Evolutionary conservation across 345 rosid species (phyloP).

Genomic region (Eucalyptus melliodora): DNA sequence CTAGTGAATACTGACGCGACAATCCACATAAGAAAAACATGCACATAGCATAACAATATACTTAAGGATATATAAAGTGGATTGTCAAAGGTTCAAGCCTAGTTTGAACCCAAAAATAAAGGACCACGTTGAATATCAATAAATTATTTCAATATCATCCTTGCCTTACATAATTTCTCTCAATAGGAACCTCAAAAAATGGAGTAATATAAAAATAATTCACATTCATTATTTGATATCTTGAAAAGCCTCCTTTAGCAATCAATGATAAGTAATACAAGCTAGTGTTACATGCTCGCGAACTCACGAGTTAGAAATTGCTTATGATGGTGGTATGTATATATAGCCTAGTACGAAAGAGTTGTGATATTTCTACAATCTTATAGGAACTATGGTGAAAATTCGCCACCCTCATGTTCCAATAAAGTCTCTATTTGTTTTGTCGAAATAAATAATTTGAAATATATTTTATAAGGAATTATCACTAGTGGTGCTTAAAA

Average conservation of each 20-base stretch:
- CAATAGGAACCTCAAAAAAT: not conserved
- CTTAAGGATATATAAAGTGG: not conserved
- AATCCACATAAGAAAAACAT: not conserved
- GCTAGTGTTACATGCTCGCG: not conserved
- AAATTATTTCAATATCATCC: not conserved
- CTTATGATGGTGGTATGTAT: not conserved
- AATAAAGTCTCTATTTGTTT: too few relatives aligned
- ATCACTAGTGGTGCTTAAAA: not conserved
- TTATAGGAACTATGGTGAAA: not conserved
- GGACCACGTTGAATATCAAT: not conserved
- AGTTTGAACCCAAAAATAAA: not conserved
- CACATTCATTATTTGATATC: not conserved
- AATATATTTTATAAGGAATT: rapidly evolving
- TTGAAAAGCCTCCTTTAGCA: not conserved
- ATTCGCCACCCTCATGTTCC: not conserved
- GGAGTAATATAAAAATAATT: not conserved
- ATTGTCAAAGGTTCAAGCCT: not conserved
- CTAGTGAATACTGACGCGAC: rapidly evolving
- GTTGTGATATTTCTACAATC: not conserved
- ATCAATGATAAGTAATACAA: not conserved
- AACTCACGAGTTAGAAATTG: not conserved
- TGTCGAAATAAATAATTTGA: too few relatives aligned
- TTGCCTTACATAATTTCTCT: not conserved
- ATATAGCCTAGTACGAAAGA: not conserved
- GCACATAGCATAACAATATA: not conserved